Evolutionary conservation across 306 rosid species (phyloP).

Genomic region (Rubus idaeus): DNA sequence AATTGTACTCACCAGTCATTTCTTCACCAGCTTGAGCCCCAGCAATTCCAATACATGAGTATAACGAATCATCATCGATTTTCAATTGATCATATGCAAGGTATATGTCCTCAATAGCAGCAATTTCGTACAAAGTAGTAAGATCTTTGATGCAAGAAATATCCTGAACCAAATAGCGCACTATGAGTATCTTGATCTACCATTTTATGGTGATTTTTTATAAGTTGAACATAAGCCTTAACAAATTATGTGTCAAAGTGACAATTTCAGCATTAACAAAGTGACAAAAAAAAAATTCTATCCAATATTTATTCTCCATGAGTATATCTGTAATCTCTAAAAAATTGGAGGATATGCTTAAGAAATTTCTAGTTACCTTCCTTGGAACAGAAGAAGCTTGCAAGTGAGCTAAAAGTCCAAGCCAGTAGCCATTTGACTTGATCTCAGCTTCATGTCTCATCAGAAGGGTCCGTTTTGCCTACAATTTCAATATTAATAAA

Average conservation of each 20-base stretch:
- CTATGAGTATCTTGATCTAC: neutral
- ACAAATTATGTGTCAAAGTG: neutral
- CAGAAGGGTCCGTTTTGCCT: conserved; percentile 93
- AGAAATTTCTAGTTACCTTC: conserved; percentile 64
- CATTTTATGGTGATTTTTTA: neutral
- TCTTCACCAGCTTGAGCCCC: conserved; percentile 81
- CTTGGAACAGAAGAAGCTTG: conserved; percentile 95
- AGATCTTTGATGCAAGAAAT: conserved; percentile 94
- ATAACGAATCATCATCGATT: conserved; percentile 77
- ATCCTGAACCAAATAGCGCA: conserved; percentile 60
- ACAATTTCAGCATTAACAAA: neutral
- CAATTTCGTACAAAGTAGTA: conserved; percentile 67
- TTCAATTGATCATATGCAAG: conserved; percentile 87
- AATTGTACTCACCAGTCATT: conserved; percentile 43
- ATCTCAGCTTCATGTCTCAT: conserved; percentile 99
- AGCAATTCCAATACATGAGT: conserved; percentile 87
- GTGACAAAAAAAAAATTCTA: neutral
- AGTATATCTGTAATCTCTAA: conserved; percentile 14
- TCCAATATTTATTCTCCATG: neutral
- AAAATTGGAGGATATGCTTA: conserved; percentile 17
- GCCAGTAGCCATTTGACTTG: conserved; percentile 95
- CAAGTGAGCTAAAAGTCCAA: conserved; percentile 90
- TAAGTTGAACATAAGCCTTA: neutral
- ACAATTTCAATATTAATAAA: conserved; percentile 27
- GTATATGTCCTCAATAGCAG: conserved; percentile 74